Percentiles rank a stretch among this genome's conserved stretches.
These are phyloP conservation scores for Coniella lustricola DNA, from an alignment of 2,329 filamentous ascomycete species.

Conservation along the genomic window DNA sequence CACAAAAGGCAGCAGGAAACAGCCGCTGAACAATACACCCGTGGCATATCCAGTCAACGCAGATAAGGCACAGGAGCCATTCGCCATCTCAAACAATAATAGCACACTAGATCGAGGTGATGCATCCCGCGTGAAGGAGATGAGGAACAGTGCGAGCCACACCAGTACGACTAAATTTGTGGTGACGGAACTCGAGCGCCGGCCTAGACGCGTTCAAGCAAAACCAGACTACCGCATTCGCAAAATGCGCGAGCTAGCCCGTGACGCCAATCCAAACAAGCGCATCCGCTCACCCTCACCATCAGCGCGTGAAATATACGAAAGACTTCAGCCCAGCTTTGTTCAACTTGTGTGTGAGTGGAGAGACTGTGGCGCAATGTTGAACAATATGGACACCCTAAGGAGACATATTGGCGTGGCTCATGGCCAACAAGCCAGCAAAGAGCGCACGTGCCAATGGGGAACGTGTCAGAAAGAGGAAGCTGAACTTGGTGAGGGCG, in stretches of 20 bases:
- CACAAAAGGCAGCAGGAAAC: too few relatives aligned
- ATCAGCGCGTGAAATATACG: constrained; percentile 1
- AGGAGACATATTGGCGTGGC: constrained; percentile 2
- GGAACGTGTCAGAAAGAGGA: not conserved
- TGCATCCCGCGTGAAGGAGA: too few relatives aligned
- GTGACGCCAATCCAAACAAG: not conserved
- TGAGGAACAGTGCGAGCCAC: too few relatives aligned
- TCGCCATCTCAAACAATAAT: too few relatives aligned
- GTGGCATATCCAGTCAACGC: too few relatives aligned
- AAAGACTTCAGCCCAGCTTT: not conserved
- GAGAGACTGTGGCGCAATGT: constrained; percentile 1
- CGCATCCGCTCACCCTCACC: not conserved
- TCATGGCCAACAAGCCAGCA: not conserved
- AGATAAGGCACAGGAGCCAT: too few relatives aligned
- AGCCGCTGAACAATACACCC: too few relatives aligned
- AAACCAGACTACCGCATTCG: constrained; percentile 1
- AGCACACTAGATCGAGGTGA: too few relatives aligned
- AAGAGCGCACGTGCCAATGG: not conserved
- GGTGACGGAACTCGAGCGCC: not conserved
- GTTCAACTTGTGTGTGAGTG: constrained; percentile 2
- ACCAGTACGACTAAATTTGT: too few relatives aligned
- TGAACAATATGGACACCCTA: constrained; percentile 6
- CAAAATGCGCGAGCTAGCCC: not conserved
- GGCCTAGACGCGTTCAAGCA: not conserved
- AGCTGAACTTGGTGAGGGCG: not conserved